Percentiles rank a stretch among this genome's conserved stretches.
Evolutionary conservation across 2,329 filamentous ascomycete genomes (phyloP).

Genomic region (Leptodontidium sp.): DNA sequence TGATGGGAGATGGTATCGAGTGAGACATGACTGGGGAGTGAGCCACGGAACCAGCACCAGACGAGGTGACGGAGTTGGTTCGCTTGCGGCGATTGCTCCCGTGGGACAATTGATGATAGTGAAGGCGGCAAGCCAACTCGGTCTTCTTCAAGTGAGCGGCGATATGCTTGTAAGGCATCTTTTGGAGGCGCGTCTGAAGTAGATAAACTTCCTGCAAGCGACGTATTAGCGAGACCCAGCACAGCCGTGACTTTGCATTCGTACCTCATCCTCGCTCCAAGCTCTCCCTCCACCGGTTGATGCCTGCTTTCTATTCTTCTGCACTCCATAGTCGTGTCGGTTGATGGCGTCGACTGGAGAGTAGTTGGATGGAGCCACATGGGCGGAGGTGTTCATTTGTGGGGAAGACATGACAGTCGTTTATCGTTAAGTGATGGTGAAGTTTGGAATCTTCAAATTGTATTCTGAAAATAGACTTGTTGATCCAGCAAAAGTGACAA

Average conservation of each 20-base stretch:
- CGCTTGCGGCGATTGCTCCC: constrained; percentile 83
- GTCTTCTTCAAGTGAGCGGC: constrained; percentile 87
- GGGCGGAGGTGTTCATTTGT: constrained; percentile 47
- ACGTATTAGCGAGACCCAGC: constrained; percentile 25
- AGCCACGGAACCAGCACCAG: constrained; percentile 59
- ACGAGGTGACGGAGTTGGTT: constrained; percentile 73
- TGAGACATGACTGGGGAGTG: constrained; percentile 60
- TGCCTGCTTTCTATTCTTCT: constrained; percentile 72
- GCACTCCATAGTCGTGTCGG: constrained; percentile 66
- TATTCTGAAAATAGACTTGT: constrained; percentile 38
- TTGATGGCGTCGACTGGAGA: constrained; percentile 60
- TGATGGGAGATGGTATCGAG: constrained; percentile 59
- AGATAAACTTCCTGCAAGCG: constrained; percentile 77
- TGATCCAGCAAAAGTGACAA: constrained; percentile 45
- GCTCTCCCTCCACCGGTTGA: constrained; percentile 80
- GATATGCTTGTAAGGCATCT: constrained; percentile 93
- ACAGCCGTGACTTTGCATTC: constrained; percentile 15
- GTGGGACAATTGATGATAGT: constrained; percentile 87
- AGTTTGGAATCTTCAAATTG: constrained; percentile 29
- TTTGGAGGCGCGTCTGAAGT: constrained; percentile 82
- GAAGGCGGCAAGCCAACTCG: constrained; percentile 84
- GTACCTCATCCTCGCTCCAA: constrained; percentile 87
- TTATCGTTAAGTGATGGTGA: constrained; percentile 40
- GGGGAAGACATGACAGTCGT: constrained; percentile 46
- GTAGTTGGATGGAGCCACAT: constrained; percentile 43